These are phyloP conservation scores for Trypanosoma boissoni DNA, from an alignment of 208 protist species.

Conservation along the genomic window DNA sequence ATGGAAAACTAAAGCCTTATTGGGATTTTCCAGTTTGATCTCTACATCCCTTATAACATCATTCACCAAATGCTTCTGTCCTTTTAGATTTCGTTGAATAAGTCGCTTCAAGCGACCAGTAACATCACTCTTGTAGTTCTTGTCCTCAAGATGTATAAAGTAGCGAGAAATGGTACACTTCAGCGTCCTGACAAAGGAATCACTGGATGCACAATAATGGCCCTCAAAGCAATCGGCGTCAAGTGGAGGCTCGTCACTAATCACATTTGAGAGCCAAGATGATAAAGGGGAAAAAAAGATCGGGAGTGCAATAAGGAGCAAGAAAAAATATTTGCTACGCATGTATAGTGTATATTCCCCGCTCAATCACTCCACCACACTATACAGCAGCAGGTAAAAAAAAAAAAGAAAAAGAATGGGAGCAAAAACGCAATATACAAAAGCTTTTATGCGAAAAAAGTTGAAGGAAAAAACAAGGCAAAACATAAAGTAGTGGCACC, in stretches of 20 bases:
- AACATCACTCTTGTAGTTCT: constrained; percentile 38
- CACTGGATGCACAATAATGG: constrained; percentile 7
- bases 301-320: not conserved
- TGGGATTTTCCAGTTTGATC: constrained; percentile 45
- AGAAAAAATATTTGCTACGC: too few relatives aligned
- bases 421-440: constrained; percentile 13
- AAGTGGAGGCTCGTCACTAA: not conserved
- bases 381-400: not conserved
- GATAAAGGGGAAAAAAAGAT: not conserved
- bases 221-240: not conserved
- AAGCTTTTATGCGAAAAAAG: constrained; percentile 4
- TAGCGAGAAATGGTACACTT: constrained; percentile 14
- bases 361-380: too few relatives aligned
- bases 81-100: constrained; percentile 31
- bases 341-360: too few relatives aligned
- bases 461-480: constrained; percentile 21
- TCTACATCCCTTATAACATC: constrained; percentile 33
- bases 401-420: not conserved
- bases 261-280: not conserved
- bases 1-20: constrained; percentile 56
- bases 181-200: constrained; percentile 1
- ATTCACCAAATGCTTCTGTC: constrained; percentile 40
- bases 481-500: constrained; percentile 5
- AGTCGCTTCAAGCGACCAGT: constrained; percentile 29
- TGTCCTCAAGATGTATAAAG: constrained; percentile 8